Percentiles rank a stretch among this genome's conserved stretches.
phyloP scores from a whole-genome alignment of 2,329 filamentous ascomycete genomes.

The Neopestalotiopsis clavispora region DNA sequence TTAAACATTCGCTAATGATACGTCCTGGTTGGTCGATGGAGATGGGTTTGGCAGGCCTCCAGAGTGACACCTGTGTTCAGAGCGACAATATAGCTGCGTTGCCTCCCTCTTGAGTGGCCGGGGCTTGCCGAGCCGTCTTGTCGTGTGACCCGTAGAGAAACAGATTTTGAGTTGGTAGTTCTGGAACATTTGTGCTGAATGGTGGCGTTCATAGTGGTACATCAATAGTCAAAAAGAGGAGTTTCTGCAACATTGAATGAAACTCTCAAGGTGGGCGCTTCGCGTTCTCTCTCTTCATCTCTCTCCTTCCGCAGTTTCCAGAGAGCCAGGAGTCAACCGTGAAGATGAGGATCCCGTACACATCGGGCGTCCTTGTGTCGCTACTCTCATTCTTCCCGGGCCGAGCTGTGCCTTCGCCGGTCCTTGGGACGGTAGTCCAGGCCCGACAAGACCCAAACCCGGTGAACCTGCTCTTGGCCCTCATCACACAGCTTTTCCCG shows the following conservation, averaged over 20 bases:
- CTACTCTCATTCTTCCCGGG: not conserved
- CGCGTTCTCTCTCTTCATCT: not conserved
- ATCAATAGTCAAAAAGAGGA: not conserved
- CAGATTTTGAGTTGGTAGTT: not conserved
- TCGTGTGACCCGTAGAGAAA: not conserved
- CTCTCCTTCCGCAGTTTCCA: not conserved
- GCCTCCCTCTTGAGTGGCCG: not conserved
- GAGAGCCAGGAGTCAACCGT: not conserved
- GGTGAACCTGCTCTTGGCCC: conserved; percentile 10
- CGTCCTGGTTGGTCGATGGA: not conserved
- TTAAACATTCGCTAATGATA: not conserved
- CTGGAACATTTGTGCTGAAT: not conserved
- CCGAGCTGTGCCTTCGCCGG: not conserved
- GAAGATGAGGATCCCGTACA: not conserved
- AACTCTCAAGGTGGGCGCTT: not conserved
- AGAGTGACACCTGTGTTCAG: no score
- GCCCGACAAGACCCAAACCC: not conserved
- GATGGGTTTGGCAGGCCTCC: no score
- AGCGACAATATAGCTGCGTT: no score
- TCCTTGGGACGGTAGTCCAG: not conserved
- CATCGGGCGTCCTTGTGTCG: not conserved
- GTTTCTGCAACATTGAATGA: not conserved
- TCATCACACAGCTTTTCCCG: conserved; percentile 17
- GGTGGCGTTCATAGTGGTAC: not conserved
- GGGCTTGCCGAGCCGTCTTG: not conserved